Percentiles rank a stretch among this genome's conserved stretches.
Conservation (phyloP, 129 eudicot species). For the Flaveria linearis region DNA sequence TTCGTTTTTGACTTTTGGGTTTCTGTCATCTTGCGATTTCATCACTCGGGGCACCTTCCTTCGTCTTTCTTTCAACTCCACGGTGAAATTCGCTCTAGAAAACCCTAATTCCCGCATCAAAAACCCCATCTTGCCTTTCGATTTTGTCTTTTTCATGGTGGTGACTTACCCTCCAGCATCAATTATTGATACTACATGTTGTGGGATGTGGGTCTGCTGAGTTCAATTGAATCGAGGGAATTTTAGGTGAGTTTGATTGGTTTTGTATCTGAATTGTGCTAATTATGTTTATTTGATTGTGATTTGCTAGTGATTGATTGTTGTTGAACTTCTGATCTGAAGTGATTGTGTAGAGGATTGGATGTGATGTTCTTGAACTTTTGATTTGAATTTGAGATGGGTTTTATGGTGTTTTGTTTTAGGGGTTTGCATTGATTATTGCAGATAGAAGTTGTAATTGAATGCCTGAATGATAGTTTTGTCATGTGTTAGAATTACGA, state of each 20-base stretch:
- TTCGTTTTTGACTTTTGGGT: constrained; percentile 38
- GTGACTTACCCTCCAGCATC: constrained; percentile 10
- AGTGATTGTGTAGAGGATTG: neutral
- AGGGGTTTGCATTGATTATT: constrained; percentile 21
- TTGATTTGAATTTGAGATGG: constrained; percentile 22
- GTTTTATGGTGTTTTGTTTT: constrained; percentile 20
- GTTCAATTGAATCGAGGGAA: neutral
- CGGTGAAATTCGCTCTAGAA: constrained; percentile 4
- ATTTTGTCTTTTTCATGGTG: neutral
- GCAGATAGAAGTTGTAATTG: constrained; percentile 7
- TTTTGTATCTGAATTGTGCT: neutral
- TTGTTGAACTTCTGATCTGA: neutral
- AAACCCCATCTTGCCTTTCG: neutral
- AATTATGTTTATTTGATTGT: neutral
- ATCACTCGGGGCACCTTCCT: constrained; percentile 36
- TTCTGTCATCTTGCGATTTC: constrained; percentile 18
- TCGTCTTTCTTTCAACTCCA: constrained; percentile 23
- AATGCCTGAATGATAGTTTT: neutral
- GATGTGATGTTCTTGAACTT: neutral
- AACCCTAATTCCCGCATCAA: constrained; percentile 18
- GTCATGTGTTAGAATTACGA: neutral
- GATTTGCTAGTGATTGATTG: constrained; percentile 16
- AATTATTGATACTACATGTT: neutral
- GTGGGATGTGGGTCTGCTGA: constrained; percentile 18
- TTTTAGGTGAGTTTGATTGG: constrained; percentile 27